These are phyloP conservation scores for Fusarium decemcellulare DNA, from an alignment of 2,329 filamentous ascomycete species.

Conservation along the genomic window DNA sequence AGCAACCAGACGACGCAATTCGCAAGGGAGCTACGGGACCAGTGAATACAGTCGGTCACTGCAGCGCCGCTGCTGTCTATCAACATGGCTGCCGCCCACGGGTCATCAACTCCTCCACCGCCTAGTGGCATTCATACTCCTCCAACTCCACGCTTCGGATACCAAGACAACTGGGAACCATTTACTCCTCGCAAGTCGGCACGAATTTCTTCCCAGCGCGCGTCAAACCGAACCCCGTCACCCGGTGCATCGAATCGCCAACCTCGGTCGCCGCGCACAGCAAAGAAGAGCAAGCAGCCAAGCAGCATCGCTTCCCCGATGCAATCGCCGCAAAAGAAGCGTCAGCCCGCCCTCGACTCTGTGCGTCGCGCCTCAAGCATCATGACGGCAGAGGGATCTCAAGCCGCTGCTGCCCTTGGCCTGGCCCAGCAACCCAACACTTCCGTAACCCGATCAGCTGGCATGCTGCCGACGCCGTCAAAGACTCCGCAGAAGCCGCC, in stretches of 20 bases:
- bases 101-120: constrained; percentile 72
- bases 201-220: constrained; percentile 71
- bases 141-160: constrained; percentile 77
- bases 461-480: constrained; percentile 82
- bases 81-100: constrained; percentile 48
- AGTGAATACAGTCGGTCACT: constrained; percentile 10
- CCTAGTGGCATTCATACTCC: constrained; percentile 74
- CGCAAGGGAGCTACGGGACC: constrained; percentile 8
- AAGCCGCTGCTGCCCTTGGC: constrained; percentile 60
- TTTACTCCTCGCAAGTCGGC: constrained; percentile 80
- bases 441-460: constrained; percentile 54
- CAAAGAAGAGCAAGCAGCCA: constrained; percentile 50
- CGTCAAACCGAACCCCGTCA: constrained; percentile 69
- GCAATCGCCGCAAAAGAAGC: constrained; percentile 67
- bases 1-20: constrained; percentile 24
- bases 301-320: constrained; percentile 58
- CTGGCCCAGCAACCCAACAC: constrained; percentile 49
- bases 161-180: constrained; percentile 78
- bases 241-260: constrained; percentile 58
- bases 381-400: constrained; percentile 60
- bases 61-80: constrained; percentile 24
- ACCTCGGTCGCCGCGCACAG: constrained; percentile 51
- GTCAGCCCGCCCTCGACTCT: constrained; percentile 61
- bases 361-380: constrained; percentile 63
- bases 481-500: constrained; percentile 81